Base-by-base conservation (phyloP, 202 grass and related monocot species). In the Schoenoplectus tabernaemontani region DNA sequence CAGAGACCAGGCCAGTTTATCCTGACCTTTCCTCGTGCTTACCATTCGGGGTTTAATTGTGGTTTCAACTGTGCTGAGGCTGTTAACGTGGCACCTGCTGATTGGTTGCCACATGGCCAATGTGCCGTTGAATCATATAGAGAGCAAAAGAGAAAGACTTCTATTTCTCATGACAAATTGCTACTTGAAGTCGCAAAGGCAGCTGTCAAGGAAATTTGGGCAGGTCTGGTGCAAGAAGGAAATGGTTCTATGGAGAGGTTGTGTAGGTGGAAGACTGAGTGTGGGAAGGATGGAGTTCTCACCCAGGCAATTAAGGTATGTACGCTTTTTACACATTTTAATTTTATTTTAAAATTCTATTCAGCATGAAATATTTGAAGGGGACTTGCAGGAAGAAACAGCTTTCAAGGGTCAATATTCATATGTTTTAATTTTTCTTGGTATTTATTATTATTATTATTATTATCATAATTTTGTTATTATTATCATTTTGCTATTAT, bases 11-110 rank as follows among this genome's bases (percentile, higher is more conserved):
- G 96, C 8, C 87, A 98, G 50, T 98, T 98, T 44, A 81, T 98
- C 81, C 88, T 98, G 60, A 98, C 96, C 59, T 89, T 98, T 62
- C 96, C 96, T 0, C 77, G 91, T 42, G 96, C 96, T 61, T 98
- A 98, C 82, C 96, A 98, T 79, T 81, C 86, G 80, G 96, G 96
- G 16, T 98, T 98, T 83, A 98, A 95, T 68, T 98, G 88, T 67
- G 96, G 96, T 22, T 98, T 98, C 90, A 98, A 98, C 79, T 98
- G 96, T 85, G 96, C 96, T 0, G 96, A 98, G 81, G 96, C 96
- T 17, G 96, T 98, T 81, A 98, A 98, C 83, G 83, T 98, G 1
- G 88, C 96, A 79, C 96, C 91, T 71, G 81, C 90, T 54, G 96
- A 98, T 78, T 98, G 96, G 96, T 62, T 98, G 38, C 91, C 88